A percentile compares a stretch with the other conserved stretches of the same genome.
These are phyloP conservation scores for Lactuca sativa DNA, from an alignment of 129 eudicot species.

Conservation along the genomic window DNA sequence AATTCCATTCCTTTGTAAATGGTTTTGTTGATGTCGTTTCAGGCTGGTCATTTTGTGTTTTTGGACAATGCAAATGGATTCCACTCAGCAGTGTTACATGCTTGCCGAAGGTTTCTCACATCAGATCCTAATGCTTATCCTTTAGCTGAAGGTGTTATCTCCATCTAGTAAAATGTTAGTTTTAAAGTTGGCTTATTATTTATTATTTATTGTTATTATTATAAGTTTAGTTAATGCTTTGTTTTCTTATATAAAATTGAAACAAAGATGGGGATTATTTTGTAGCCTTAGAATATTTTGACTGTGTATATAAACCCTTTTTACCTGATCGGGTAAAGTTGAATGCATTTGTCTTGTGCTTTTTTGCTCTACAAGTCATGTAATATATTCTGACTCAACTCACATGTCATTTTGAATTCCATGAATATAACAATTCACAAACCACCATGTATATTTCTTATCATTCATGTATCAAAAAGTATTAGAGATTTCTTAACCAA, in stretches of 20 bases:
- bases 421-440: no score
- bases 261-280: not conserved
- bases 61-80: slow-evolving; percentile 74
- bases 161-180: slow-evolving; percentile 12
- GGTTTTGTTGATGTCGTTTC: slow-evolving; percentile 19
- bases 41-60: slow-evolving; percentile 81
- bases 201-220: not conserved
- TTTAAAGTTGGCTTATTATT: not conserved
- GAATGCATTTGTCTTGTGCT: no score
- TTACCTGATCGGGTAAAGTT: not conserved
- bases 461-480: no score
- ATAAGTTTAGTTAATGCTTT: not conserved
- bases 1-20: not conserved
- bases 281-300: not conserved
- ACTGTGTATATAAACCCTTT: not conserved
- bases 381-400: no score
- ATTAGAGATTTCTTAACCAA: no score
- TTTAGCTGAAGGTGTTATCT: slow-evolving; percentile 61
- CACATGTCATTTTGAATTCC: no score
- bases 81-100: slow-evolving; percentile 78
- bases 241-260: slow-evolving; percentile 2
- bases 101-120: slow-evolving; percentile 62
- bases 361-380: no score
- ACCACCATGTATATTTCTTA: no score
- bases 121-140: slow-evolving; percentile 39